Conservation (phyloP, 2,329 filamentous ascomycete species). For the Microdochium paspali region DNA sequence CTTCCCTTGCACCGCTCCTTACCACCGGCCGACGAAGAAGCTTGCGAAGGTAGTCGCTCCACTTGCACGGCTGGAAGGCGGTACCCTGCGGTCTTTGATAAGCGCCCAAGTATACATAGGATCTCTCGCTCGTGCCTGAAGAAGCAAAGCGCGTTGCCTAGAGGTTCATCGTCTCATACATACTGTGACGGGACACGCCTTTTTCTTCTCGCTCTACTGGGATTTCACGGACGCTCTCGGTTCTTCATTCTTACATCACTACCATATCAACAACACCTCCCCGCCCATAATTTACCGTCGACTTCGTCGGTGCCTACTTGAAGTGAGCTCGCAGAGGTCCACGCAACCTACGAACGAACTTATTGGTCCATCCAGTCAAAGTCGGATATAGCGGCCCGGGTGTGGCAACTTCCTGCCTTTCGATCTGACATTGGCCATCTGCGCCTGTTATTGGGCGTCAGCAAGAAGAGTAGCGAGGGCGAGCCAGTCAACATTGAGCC, state of each 20-base stretch:
- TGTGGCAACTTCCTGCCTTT: too few relatives aligned
- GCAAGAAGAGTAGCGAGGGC: too few relatives aligned
- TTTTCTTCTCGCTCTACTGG: neutral
- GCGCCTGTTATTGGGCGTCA: too few relatives aligned
- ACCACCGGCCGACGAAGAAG: neutral
- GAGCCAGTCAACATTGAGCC: too few relatives aligned
- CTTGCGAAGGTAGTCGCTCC: neutral
- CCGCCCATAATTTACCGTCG: neutral
- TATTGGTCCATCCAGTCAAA: too few relatives aligned
- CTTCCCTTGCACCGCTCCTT: neutral
- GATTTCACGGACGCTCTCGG: neutral
- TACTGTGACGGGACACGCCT: neutral
- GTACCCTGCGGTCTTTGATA: neutral
- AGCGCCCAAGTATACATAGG: constrained; percentile 1
- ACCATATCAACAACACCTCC: neutral
- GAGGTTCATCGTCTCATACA: neutral
- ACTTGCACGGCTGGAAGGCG: neutral
- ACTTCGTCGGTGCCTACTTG: too few relatives aligned
- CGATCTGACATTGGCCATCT: too few relatives aligned
- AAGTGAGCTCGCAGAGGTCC: too few relatives aligned
- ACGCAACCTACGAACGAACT: too few relatives aligned
- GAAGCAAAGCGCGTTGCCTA: neutral
- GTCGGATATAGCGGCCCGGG: too few relatives aligned
- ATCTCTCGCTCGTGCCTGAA: neutral
- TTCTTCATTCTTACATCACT: neutral